A percentile compares a stretch with the other conserved stretches of the same genome.
Conservation (phyloP, 352 stramenopile genomes). For the Albugo candida region DNA sequence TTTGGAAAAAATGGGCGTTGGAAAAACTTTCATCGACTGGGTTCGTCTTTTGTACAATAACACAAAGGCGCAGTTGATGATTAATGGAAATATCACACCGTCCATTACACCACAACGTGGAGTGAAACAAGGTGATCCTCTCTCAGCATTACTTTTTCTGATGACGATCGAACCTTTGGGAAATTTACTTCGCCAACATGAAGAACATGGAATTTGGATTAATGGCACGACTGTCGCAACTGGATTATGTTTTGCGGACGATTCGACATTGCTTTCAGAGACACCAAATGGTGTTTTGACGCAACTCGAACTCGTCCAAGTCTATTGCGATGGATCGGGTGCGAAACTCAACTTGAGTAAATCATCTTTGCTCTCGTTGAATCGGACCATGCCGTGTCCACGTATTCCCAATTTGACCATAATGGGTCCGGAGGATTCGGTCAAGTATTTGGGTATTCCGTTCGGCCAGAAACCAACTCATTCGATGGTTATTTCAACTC, state of each 20-base stretch:
- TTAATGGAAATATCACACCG: too few relatives aligned
- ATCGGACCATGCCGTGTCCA: neutral
- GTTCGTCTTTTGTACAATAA: too few relatives aligned
- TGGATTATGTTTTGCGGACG: constrained; percentile 6
- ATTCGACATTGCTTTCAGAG: constrained; percentile 2
- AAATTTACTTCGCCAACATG: constrained; percentile 1
- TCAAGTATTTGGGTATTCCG: constrained; percentile 6
- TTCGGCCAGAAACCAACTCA: constrained; percentile 2
- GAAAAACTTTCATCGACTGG: too few relatives aligned
- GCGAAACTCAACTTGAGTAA: constrained; percentile 4
- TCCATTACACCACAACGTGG: too few relatives aligned
- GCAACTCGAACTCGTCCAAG: constrained; percentile 3
- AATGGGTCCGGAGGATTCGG: constrained; percentile 1
- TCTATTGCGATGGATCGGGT: constrained; percentile 1
- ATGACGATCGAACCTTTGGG: constrained; percentile 1
- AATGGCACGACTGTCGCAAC: neutral
- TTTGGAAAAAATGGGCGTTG: too few relatives aligned
- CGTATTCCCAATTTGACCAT: constrained; percentile 1
- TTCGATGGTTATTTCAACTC: neutral
- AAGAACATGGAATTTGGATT: neutral
- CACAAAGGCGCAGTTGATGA: too few relatives aligned
- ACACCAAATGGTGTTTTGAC: constrained; percentile 1
- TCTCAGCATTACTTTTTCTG: constrained; percentile 1
- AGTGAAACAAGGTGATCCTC: too few relatives aligned
- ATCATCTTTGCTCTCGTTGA: constrained; percentile 4